phyloP scores from a whole-genome alignment of 2,329 filamentous ascomycete genomes.

The Phaeosphaeriaceae sp. region DNA sequence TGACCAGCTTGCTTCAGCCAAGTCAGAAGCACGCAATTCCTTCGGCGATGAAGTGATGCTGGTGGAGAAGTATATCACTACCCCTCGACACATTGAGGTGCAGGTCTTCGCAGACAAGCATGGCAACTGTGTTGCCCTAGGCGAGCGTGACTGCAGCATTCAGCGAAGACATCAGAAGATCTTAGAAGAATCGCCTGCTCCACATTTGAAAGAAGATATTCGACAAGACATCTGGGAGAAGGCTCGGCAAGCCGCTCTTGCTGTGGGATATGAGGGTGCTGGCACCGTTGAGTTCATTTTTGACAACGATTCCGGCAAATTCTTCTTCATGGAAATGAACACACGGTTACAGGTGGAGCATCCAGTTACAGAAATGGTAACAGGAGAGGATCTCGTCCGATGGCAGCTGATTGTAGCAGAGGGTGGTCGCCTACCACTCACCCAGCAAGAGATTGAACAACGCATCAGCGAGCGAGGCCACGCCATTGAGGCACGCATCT shows the following conservation, averaged over 20 bases:
- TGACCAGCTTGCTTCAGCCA: slow-evolving; percentile 67
- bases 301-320: slow-evolving; percentile 69
- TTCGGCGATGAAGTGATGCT: slow-evolving; percentile 72
- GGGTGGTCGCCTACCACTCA: slow-evolving; percentile 69
- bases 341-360: slow-evolving; percentile 94
- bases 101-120: slow-evolving; percentile 71
- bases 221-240: slow-evolving; percentile 71
- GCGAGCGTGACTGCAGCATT: slow-evolving; percentile 70
- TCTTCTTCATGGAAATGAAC: slow-evolving; percentile 77
- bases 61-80: slow-evolving; percentile 72
- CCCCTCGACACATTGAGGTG: slow-evolving; percentile 70
- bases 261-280: slow-evolving; percentile 69
- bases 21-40: slow-evolving; percentile 67
- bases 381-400: slow-evolving; percentile 80
- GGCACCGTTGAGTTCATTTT: slow-evolving; percentile 74
- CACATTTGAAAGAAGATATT: slow-evolving; percentile 64
- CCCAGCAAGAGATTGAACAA: slow-evolving; percentile 68
- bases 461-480: slow-evolving; percentile 78
- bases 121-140: slow-evolving; percentile 68
- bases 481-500: slow-evolving; percentile 94
- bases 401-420: slow-evolving; percentile 93
- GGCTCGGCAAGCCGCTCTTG: slow-evolving; percentile 66
- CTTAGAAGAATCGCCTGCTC: slow-evolving; percentile 69
- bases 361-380: slow-evolving; percentile 85
- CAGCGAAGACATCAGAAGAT: slow-evolving; percentile 71